Evolutionary conservation across 805 yeast species (phyloP).

Genomic region (Saturnispora serradocipensis): DNA sequence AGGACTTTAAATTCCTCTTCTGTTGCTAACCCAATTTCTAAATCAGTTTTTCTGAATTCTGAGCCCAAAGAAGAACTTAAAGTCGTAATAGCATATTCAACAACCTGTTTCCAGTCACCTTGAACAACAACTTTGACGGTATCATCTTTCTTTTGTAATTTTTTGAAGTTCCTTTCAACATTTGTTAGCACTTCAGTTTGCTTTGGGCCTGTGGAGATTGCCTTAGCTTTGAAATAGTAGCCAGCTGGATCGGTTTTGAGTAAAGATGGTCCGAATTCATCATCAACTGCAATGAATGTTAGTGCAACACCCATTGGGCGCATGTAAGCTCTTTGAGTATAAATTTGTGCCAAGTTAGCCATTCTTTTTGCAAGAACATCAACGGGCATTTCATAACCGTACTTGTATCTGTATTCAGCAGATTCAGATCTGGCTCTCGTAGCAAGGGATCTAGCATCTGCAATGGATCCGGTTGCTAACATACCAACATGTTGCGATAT

Average conservation of each 20-base stretch:
- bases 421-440: slow-evolving; percentile 91
- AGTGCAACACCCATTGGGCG: slow-evolving; percentile 93
- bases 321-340: slow-evolving; percentile 97
- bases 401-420: slow-evolving; percentile 86
- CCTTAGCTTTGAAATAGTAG: slow-evolving; percentile 81
- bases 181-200: slow-evolving; percentile 91
- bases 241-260: slow-evolving; percentile 98
- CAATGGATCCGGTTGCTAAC: slow-evolving; percentile 90
- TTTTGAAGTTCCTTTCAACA: slow-evolving; percentile 83
- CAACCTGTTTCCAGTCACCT: slow-evolving; percentile 84
- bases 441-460: slow-evolving; percentile 90
- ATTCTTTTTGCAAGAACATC: slow-evolving; percentile 87
- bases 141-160: slow-evolving; percentile 28
- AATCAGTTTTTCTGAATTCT: slow-evolving; percentile 87
- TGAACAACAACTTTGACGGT: slow-evolving; percentile 37
- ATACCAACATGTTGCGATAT: slow-evolving; percentile 79
- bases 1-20: slow-evolving; percentile 61
- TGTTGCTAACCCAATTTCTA: slow-evolving; percentile 87
- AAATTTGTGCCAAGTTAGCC: slow-evolving; percentile 92
- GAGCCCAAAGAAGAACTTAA: slow-evolving; percentile 82
- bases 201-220: slow-evolving; percentile 93
- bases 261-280: slow-evolving; percentile 79
- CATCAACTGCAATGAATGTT: slow-evolving; percentile 82
- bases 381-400: slow-evolving; percentile 95
- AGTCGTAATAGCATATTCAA: slow-evolving; percentile 81